phyloP scores from a whole-genome alignment of 2,329 filamentous ascomycete species.

The Dothistroma septosporum region DNA sequence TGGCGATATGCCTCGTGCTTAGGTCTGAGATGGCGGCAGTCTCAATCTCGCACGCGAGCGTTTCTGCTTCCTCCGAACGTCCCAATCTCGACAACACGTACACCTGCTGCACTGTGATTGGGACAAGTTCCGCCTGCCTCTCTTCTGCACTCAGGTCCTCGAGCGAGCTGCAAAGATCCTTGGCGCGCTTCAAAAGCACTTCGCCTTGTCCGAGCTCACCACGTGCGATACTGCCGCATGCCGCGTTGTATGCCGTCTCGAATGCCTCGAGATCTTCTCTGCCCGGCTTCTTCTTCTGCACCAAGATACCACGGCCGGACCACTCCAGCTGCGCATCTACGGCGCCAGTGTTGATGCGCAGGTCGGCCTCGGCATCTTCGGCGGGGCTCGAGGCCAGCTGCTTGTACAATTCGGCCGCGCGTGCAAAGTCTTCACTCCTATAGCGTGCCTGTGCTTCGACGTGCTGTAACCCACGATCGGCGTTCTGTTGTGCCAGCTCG shows the following conservation, averaged over 20 bases:
- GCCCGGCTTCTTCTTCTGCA: slow-evolving; percentile 52
- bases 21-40: slow-evolving; percentile 61
- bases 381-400: slow-evolving; percentile 50
- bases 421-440: slow-evolving; percentile 67
- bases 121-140: slow-evolving; percentile 67
- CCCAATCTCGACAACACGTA: slow-evolving; percentile 67
- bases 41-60: slow-evolving; percentile 60
- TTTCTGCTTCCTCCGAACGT: slow-evolving; percentile 60
- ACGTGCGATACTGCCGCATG: slow-evolving; percentile 66
- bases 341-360: slow-evolving; percentile 72
- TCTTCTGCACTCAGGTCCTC: slow-evolving; percentile 72
- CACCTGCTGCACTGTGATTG: slow-evolving; percentile 71
- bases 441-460: slow-evolving; percentile 66
- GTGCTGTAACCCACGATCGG: slow-evolving; percentile 52
- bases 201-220: slow-evolving; percentile 63
- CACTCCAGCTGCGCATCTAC: slow-evolving; percentile 69
- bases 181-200: slow-evolving; percentile 64
- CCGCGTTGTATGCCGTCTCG: slow-evolving; percentile 77
- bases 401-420: slow-evolving; percentile 61
- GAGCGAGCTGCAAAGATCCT: slow-evolving; percentile 66
- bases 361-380: slow-evolving; percentile 64
- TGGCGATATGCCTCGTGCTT: slow-evolving; percentile 62
- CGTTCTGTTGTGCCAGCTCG: slow-evolving; percentile 42
- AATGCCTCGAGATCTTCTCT: slow-evolving; percentile 68
- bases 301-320: slow-evolving; percentile 54